phyloP scores from a whole-genome alignment of 2,329 filamentous ascomycete genomes.

The Curvularia hawaiiensis region DNA sequence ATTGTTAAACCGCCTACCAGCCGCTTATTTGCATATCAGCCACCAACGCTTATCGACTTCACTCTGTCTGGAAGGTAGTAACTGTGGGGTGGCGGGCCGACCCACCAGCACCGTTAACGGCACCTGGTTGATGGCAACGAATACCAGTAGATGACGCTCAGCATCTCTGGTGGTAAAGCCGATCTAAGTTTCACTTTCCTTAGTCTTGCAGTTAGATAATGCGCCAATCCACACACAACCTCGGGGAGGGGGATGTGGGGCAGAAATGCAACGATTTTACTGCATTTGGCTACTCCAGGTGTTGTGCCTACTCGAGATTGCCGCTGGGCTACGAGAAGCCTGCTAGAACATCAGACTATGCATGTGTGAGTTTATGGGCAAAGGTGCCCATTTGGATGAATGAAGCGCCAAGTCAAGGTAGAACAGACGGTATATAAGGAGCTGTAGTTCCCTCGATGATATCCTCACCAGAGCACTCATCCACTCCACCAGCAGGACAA shows the following conservation, averaged over 20 bases:
- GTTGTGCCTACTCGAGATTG: neutral
- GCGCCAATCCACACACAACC: neutral
- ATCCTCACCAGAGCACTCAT: neutral
- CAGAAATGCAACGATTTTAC: neutral
- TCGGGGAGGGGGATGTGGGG: too few species aligned
- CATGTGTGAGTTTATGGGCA: neutral
- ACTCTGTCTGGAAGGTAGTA: conserved; percentile 2
- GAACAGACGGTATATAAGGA: neutral
- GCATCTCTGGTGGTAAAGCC: neutral
- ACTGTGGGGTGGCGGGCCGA: conserved; percentile 5
- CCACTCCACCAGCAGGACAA: too few species aligned
- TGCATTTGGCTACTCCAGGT: neutral
- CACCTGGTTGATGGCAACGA: neutral
- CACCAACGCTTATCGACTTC: conserved; percentile 3
- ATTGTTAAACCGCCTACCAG: neutral
- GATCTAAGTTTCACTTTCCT: neutral
- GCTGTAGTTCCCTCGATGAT: neutral
- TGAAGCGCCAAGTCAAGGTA: neutral
- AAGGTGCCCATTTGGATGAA: neutral
- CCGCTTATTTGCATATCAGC: neutral
- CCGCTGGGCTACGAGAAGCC: neutral
- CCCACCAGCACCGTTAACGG: neutral
- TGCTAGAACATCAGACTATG: neutral
- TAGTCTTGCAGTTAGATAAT: neutral
- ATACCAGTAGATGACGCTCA: neutral